Evolutionary conservation across 192 early-diverging fungal genomes (phyloP), one percentile per base, ranked within the genome.

Genomic region (Gamsiella multidivaricata): DNA sequence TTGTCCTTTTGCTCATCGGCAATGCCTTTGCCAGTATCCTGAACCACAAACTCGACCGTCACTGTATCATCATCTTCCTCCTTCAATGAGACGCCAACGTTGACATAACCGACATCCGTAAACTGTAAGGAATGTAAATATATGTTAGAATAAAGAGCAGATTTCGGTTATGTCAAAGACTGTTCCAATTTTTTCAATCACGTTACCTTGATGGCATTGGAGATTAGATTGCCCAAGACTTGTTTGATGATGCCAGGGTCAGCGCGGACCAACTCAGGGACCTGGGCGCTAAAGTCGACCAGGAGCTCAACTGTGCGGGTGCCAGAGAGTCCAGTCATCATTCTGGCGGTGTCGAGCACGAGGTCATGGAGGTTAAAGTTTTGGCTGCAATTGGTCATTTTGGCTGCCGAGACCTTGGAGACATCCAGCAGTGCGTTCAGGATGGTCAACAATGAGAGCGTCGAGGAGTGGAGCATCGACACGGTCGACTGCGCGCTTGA

Each of bases 131-230:
- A 34, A 36, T 39, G 17, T 22, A 6, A 71, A n/a, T 18, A 43
- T 26, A 47, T 17, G 22, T 8, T 20, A 45, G 39, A 31, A 62
- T 12, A 54, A 57, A 41, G 41, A 57, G n/a, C n/a, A n/a, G n/a
- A n/a, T n/a, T n/a, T n/a, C n/a, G n/a, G n/a, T n/a, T n/a, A n/a
- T n/a, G n/a, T n/a, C n/a, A n/a, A n/a, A n/a, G n/a, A n/a, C n/a
- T n/a, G n/a, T n/a, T n/a, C n/a, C n/a, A n/a, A n/a, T n/a, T n/a
- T n/a, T n/a, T n/a, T n/a, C n/a, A n/a, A n/a, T n/a, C n/a, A n/a
- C n/a, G 14, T 52, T 75, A 75, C 72, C 72, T 78, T 78, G 65
- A 78, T 78, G n/a, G 74, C 74, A 34, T 78, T 78, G 3, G 74
- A 78, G n/a, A 78, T 62, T 31, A 78, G 31, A 54, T 78, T 78